phyloP scores from a whole-genome alignment of 352 stramenopile genomes.

The Hyaloperonospora arabidopsidis region DNA sequence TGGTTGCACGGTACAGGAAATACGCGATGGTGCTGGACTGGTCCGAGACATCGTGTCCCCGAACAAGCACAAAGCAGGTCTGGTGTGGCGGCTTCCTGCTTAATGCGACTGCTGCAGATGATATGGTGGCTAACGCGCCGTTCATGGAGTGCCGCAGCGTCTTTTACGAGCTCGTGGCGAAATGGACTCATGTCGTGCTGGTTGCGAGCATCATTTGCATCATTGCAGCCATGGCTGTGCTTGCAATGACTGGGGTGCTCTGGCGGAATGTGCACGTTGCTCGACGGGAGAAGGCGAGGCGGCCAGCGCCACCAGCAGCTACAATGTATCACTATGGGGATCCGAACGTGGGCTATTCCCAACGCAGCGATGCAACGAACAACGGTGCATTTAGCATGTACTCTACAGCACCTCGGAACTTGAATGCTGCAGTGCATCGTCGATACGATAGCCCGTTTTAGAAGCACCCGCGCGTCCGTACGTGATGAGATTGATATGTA shows the following conservation, averaged over 20 bases:
- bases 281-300: slow-evolving; percentile 16
- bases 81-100: slow-evolving; percentile 71
- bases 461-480: slow-evolving; percentile 1
- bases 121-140: slow-evolving; percentile 37
- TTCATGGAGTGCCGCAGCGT: slow-evolving; percentile 58
- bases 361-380: slow-evolving; percentile 22
- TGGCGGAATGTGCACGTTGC: slow-evolving; percentile 30
- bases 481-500: slow-evolving; percentile 12
- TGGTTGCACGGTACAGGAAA: slow-evolving; percentile 43
- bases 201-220: slow-evolving; percentile 46
- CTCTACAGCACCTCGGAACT: slow-evolving; percentile 25
- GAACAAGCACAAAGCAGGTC: slow-evolving; percentile 42
- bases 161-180: slow-evolving; percentile 59
- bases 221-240: slow-evolving; percentile 37
- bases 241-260: slow-evolving; percentile 53
- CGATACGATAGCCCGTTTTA: slow-evolving; percentile 39
- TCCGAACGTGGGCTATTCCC: slow-evolving; percentile 14
- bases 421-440: slow-evolving; percentile 17
- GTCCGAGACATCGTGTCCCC: slow-evolving; percentile 47
- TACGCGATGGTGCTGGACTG: slow-evolving; percentile 65
- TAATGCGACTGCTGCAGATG: slow-evolving; percentile 32
- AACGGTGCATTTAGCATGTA: slow-evolving; percentile 34
- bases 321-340: slow-evolving; percentile 29
- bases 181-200: slow-evolving; percentile 61
- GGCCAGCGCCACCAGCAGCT: slow-evolving; percentile 1